Conservation (phyloP, 2,329 filamentous ascomycete species). For the Exophiala lecanii-corni region DNA sequence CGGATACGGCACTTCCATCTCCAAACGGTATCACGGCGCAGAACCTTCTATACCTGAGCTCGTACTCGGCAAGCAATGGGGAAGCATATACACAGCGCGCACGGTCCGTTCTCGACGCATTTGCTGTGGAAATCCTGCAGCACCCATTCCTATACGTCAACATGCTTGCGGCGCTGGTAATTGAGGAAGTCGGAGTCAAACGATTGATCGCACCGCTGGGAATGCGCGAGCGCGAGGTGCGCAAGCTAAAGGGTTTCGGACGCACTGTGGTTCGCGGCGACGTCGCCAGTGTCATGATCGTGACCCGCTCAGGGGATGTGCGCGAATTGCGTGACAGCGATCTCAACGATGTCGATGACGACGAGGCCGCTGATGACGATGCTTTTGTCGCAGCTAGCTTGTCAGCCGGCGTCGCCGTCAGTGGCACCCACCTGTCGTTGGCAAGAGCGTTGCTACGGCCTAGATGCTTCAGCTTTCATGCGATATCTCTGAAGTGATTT, state of each 20-base stretch:
- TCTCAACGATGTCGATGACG: slow-evolving; percentile 22
- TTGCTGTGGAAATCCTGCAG: slow-evolving; percentile 86
- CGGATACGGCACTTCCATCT: slow-evolving; percentile 86
- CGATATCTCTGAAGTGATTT: no score
- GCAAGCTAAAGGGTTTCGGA: slow-evolving; percentile 23
- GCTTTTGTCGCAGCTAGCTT: not conserved
- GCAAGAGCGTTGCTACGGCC: slow-evolving; percentile 1
- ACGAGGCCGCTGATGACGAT: slow-evolving; percentile 9
- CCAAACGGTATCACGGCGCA: slow-evolving; percentile 81
- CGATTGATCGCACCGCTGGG: slow-evolving; percentile 46
- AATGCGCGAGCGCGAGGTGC: slow-evolving; percentile 18
- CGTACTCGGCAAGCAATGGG: slow-evolving; percentile 60
- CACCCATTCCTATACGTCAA: slow-evolving; percentile 89
- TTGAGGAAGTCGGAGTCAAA: slow-evolving; percentile 64
- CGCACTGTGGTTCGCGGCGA: slow-evolving; percentile 22
- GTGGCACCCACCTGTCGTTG: not conserved
- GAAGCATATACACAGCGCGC: slow-evolving; percentile 54
- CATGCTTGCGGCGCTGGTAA: slow-evolving; percentile 70
- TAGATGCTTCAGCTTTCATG: no score
- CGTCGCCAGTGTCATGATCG: slow-evolving; percentile 24
- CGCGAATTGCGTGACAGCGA: slow-evolving; percentile 22
- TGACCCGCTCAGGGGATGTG: slow-evolving; percentile 21
- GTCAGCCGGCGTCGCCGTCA: not conserved
- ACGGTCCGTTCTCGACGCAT: slow-evolving; percentile 71
- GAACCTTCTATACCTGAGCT: slow-evolving; percentile 78